phyloP scores from a whole-genome alignment of 177 flowering plant genomes.

The Tripterygium wilfordii region DNA sequence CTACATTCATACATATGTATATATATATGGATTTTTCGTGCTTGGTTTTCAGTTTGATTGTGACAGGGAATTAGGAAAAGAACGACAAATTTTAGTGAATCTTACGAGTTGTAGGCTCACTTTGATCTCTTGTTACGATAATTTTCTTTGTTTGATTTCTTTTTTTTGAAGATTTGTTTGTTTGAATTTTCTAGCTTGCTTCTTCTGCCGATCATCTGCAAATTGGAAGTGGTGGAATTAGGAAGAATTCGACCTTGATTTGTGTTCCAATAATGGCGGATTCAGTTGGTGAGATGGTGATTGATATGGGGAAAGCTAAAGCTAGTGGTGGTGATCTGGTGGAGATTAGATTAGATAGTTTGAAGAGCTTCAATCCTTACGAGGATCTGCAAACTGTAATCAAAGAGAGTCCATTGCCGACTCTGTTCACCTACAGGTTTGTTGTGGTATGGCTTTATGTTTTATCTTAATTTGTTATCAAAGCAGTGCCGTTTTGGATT shows the following conservation, averaged over 20 bases:
- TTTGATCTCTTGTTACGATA: too few species aligned
- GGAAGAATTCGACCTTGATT: slow-evolving; percentile 9
- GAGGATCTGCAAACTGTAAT: slow-evolving; percentile 8
- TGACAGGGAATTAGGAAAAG: too few species aligned
- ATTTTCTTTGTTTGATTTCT: too few species aligned
- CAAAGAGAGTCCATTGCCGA: slow-evolving; percentile 5
- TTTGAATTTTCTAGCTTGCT: not conserved
- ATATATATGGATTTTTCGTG: too few species aligned
- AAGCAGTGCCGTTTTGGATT: too few species aligned
- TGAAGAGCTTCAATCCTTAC: slow-evolving; percentile 13
- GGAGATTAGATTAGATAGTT: slow-evolving; percentile 14
- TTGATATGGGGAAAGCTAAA: slow-evolving; percentile 7
- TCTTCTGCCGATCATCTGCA: not conserved
- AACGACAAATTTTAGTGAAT: too few species aligned
- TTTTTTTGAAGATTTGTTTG: not conserved
- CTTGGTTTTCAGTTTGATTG: too few species aligned
- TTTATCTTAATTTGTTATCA: not conserved
- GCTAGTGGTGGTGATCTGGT: slow-evolving; percentile 15
- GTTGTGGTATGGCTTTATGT: not conserved
- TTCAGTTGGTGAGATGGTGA: slow-evolving; percentile 13
- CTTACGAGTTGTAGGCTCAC: too few species aligned
- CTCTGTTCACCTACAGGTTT: slow-evolving; percentile 8
- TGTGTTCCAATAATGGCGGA: slow-evolving; percentile 18
- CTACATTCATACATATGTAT: too few species aligned
- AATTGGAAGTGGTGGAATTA: not conserved